Evolutionary conservation across 2,329 filamentous ascomycete species (phyloP).

Genomic region (Paecilomyces sp.): DNA sequence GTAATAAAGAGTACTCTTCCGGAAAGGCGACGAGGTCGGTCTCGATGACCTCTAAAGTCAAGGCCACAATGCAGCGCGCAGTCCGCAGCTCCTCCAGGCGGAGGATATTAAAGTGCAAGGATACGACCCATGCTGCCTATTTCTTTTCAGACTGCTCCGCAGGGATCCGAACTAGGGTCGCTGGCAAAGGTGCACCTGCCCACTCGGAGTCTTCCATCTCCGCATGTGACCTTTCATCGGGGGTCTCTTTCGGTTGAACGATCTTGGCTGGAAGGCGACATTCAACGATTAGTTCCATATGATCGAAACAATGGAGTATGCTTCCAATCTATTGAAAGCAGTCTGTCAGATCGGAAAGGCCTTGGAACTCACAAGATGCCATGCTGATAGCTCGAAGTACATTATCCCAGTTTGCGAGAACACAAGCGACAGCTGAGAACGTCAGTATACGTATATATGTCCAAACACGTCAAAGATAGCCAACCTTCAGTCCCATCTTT

Average conservation of each 20-base stretch:
- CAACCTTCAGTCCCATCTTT: slow-evolving; percentile 56
- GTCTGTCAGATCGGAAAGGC: neutral
- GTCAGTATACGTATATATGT: slow-evolving; percentile 6
- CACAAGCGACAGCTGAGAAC: slow-evolving; percentile 52
- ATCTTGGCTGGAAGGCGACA: slow-evolving; percentile 18
- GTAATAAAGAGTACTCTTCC: neutral
- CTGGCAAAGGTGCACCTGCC: slow-evolving; percentile 50
- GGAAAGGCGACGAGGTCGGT: neutral
- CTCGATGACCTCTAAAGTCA: neutral
- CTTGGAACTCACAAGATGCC: slow-evolving; percentile 49
- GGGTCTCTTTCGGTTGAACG: slow-evolving; percentile 11
- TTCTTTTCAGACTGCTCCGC: slow-evolving; percentile 18
- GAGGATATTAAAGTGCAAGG: neutral
- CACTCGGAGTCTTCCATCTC: slow-evolving; percentile 53
- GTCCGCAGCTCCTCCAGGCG: neutral
- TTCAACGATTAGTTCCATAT: neutral
- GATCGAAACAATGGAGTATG: slow-evolving; percentile 2
- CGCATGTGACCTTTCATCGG: slow-evolving; percentile 8
- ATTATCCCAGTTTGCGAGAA: slow-evolving; percentile 62
- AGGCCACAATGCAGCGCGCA: neutral
- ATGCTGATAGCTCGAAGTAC: slow-evolving; percentile 58
- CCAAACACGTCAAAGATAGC: neutral
- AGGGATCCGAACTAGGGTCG: slow-evolving; percentile 38
- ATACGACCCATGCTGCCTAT: neutral
- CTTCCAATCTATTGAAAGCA: neutral